Evolutionary conservation across 345 rosid genomes (phyloP).

Genomic region (Eucalyptus regnans): DNA sequence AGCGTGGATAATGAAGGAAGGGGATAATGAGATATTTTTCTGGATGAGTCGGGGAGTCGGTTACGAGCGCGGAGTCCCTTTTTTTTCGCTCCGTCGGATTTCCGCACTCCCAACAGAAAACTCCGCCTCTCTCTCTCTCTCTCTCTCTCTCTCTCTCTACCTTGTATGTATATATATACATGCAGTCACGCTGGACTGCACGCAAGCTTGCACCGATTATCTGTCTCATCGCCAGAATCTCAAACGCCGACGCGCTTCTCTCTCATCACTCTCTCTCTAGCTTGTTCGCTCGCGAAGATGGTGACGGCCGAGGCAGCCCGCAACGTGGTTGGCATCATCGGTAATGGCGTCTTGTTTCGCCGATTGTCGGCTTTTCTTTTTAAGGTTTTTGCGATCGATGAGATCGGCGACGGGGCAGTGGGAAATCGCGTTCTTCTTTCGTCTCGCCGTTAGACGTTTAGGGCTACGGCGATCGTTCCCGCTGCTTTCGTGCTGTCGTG

Average conservation of each 20-base stretch:
- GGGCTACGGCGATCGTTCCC: neutral
- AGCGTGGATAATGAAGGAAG: neutral
- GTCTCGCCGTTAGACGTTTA: neutral
- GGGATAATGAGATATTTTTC: neutral
- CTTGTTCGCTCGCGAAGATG: neutral
- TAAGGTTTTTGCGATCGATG: neutral
- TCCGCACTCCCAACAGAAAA: neutral
- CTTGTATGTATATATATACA: neutral
- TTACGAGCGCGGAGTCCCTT: neutral
- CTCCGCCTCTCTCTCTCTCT: neutral
- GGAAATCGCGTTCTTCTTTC: neutral
- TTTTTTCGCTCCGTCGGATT: neutral
- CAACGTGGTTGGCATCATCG: conserved; percentile 1
- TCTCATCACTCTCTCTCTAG: neutral
- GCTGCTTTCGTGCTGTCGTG: neutral
- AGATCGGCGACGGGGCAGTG: neutral
- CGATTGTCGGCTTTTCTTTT: neutral
- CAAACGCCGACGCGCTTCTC: neutral
- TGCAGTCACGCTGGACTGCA: neutral
- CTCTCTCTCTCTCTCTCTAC: neutral
- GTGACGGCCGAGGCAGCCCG: neutral
- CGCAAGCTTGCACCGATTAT: neutral
- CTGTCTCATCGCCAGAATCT: neutral
- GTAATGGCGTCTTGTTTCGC: neutral
- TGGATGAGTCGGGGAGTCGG: neutral